Evolutionary conservation across 2,329 filamentous ascomycete species (phyloP).

Genomic region (Pseudogymnoascus sp.): DNA sequence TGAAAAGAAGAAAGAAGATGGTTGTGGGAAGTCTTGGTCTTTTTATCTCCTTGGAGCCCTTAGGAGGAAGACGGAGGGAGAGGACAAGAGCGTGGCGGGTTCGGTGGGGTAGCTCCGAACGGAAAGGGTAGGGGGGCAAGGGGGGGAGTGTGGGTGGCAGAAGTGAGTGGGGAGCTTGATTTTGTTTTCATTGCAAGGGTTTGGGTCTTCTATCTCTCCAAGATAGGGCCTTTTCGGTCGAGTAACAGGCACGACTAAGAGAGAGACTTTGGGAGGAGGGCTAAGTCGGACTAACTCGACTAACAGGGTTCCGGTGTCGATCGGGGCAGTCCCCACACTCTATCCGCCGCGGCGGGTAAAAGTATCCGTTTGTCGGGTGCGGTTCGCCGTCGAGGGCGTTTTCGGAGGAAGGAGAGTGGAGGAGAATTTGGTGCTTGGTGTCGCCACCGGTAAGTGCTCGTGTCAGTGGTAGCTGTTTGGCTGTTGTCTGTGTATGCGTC

Average conservation of each 20-base stretch:
- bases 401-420: constrained; percentile 6
- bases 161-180: constrained; percentile 9
- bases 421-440: not conserved
- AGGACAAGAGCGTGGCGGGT: not conserved
- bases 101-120: constrained; percentile 5
- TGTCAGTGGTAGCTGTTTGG: not conserved
- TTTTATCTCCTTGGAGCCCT: constrained; percentile 3
- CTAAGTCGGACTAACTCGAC: not conserved
- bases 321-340: not conserved
- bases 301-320: constrained; percentile 7
- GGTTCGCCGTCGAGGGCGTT: constrained; percentile 6
- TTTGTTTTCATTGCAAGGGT: constrained; percentile 3
- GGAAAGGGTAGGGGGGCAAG: not conserved
- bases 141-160: constrained; percentile 1
- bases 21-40: constrained; percentile 4
- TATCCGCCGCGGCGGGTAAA: constrained; percentile 8
- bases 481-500: not conserved
- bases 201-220: not conserved
- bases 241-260: constrained; percentile 9
- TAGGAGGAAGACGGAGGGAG: constrained; percentile 7
- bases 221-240: constrained; percentile 8
- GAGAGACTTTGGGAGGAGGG: not conserved
- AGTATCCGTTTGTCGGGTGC: constrained; percentile 4
- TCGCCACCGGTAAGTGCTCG: not conserved
- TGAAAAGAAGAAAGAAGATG: not conserved